Conservation (phyloP, 805 yeast species). For the Wickerhamomyces chaumierensis region DNA sequence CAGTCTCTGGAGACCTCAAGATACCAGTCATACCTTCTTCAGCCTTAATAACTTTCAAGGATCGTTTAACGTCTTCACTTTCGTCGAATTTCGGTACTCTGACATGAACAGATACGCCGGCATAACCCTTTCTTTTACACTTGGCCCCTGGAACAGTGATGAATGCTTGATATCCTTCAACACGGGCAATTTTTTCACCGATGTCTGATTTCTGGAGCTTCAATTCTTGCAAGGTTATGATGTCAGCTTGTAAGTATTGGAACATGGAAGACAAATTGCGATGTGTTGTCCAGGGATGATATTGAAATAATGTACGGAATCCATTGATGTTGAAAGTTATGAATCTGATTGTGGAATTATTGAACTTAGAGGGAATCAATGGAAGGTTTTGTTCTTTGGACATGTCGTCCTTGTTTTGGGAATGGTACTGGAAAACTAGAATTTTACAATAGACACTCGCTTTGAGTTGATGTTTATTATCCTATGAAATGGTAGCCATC, state of each 20-base stretch:
- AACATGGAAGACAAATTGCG: constrained; percentile 31
- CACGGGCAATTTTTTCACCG: constrained; percentile 34
- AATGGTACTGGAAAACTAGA: too few species aligned
- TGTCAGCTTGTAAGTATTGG: constrained; percentile 49
- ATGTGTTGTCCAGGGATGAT: constrained; percentile 69
- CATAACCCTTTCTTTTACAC: constrained; percentile 59
- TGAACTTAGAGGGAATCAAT: too few species aligned
- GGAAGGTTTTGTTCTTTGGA: too few species aligned
- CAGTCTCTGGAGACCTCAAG: constrained; percentile 16
- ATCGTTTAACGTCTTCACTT: constrained; percentile 20
- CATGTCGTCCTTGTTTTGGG: too few species aligned
- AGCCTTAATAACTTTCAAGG: constrained; percentile 52
- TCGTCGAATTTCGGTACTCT: constrained; percentile 38
- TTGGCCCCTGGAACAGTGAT: constrained; percentile 47
- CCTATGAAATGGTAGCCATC: too few species aligned
- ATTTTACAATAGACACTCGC: too few species aligned
- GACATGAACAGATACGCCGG: constrained; percentile 84
- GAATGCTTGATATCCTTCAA: constrained; percentile 50
- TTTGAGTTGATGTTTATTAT: too few species aligned
- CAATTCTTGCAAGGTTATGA: constrained; percentile 80
- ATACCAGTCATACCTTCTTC: constrained; percentile 90
- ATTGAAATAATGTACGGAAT: constrained; percentile 63
- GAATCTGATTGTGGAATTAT: too few species aligned
- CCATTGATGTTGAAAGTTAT: constrained; percentile 82
- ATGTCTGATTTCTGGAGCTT: constrained; percentile 49